Percentiles rank a stretch among this genome's conserved stretches.
phyloP scores from a whole-genome alignment of 192 early-diverging fungal genomes.

The Piromyces sp. region DNA sequence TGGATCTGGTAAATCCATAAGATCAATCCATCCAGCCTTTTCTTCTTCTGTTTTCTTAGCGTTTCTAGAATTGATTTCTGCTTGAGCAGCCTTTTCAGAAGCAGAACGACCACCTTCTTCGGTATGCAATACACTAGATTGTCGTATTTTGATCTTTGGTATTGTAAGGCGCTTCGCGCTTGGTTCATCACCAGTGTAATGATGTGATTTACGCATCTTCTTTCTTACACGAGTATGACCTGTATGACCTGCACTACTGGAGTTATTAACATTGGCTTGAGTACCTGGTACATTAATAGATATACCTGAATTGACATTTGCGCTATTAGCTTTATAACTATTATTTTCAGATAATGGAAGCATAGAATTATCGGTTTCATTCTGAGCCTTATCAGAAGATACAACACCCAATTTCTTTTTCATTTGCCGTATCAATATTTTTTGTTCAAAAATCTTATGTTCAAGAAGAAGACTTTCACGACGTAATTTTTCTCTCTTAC shows the following conservation, averaged over 20 bases:
- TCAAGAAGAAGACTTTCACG: slow-evolving; percentile 57
- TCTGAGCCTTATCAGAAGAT: slow-evolving; percentile 4
- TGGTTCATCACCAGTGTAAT: neutral
- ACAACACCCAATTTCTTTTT: slow-evolving; percentile 50
- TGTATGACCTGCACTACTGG: neutral
- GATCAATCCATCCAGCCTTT: slow-evolving; percentile 49
- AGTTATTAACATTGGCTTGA: neutral
- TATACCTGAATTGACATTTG: neutral
- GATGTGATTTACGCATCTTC: neutral
- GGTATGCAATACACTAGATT: slow-evolving; percentile 33
- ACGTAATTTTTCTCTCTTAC: slow-evolving; percentile 55
- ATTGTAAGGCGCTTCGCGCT: slow-evolving; percentile 1
- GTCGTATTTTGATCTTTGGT: slow-evolving; percentile 13
- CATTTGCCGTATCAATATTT: slow-evolving; percentile 37
- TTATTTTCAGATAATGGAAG: neutral
- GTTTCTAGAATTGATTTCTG: slow-evolving; percentile 31
- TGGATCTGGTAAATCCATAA: slow-evolving; percentile 37
- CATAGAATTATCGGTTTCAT: slow-evolving; percentile 15
- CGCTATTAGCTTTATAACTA: neutral
- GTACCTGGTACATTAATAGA: slow-evolving; percentile 7
- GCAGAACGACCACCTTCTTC: slow-evolving; percentile 11
- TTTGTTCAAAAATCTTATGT: slow-evolving; percentile 55
- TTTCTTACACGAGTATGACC: neutral
- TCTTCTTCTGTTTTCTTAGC: slow-evolving; percentile 28
- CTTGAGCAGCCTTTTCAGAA: slow-evolving; percentile 8